Base-by-base conservation (phyloP, 2,329 filamentous ascomycete genomes). In the Stylonectria norvegica region DNA sequence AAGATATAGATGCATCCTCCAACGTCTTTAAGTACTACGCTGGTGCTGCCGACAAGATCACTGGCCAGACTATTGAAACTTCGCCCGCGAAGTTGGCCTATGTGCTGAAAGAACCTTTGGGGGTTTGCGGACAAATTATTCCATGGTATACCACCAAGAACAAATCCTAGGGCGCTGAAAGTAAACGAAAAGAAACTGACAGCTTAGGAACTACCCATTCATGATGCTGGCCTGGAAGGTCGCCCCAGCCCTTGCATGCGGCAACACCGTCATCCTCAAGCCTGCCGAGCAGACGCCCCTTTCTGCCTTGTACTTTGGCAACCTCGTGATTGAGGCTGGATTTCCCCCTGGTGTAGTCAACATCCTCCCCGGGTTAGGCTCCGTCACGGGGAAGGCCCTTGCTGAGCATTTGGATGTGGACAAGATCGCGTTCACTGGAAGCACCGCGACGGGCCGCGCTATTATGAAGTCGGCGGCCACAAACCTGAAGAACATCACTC, bases 1-100 rank as follows among this genome's bases (percentile, higher is more conserved):
- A 80, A 29, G 83, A 86, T 57, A 57, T 86, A 6, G 68, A 63
- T 5, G 51, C 54, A 35, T 50, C 55, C 5, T 50, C 48, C 31
- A 54, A 53, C n/a, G 52, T 80, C 16, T 68, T 75, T 39, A 79
- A 76, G 51, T 86, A 86, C 59, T 86, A 86, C 55, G 81, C 78
- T 22, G 83, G 83, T 20, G 85, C 76, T 58, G 79, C 81, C 15
- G 83, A 86, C 63, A 86, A 86, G 65, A 77, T 85, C 39, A 75
- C 78, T 30, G 83, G 83, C 11, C 76, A 82, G 53, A 81, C 81
- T 5, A 85, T 86, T 49, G 78, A 81, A 49, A 84, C 80, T 1
- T 75, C 72, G 1, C 70, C 75, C 2, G 66, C 68, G 2, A 86
- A 85, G 54, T 72, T 86, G 35, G 80, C 81, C 7, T 86, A 86